A percentile compares a stretch with the other conserved stretches of the same genome.
These are phyloP conservation scores for Pogostemon cablin DNA, from an alignment of 257 asterid species.

Conservation along the genomic window DNA sequence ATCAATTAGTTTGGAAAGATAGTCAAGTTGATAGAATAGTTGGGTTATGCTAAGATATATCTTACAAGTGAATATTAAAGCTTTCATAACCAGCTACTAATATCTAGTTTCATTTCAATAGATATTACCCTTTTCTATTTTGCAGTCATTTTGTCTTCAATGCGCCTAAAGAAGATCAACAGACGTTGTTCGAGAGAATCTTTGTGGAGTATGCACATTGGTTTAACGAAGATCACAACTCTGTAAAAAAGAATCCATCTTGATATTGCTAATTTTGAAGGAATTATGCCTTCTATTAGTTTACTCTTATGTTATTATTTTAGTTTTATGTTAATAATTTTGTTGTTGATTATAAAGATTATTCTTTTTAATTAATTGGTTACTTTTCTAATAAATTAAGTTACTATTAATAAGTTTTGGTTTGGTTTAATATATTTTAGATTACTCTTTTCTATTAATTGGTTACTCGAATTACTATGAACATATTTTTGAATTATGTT, in stretches of 20 bases:
- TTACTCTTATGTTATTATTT: too few relatives aligned
- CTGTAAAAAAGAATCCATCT: slow-evolving; percentile 93
- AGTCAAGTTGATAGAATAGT: not conserved
- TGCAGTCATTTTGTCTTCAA: slow-evolving; percentile 98
- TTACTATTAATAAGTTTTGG: too few relatives aligned
- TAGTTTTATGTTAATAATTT: too few relatives aligned
- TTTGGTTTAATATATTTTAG: too few relatives aligned
- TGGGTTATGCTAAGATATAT: not conserved
- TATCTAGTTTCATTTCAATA: slow-evolving; percentile 16
- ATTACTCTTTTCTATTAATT: too few relatives aligned
- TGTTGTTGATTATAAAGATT: too few relatives aligned
- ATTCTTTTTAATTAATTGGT: too few relatives aligned
- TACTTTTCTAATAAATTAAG: too few relatives aligned
- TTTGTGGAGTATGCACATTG: slow-evolving; percentile 97
- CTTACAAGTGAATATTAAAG: not conserved
- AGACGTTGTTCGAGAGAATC: slow-evolving; percentile 96
- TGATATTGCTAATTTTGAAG: slow-evolving; percentile 88
- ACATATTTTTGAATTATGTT: too few relatives aligned
- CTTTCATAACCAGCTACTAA: too few relatives aligned
- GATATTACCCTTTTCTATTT: slow-evolving; percentile 11
- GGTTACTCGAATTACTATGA: too few relatives aligned
- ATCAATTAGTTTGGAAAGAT: not conserved
- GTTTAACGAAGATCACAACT: slow-evolving; percentile 95
- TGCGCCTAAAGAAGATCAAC: slow-evolving; percentile 97
- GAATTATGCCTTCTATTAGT: slow-evolving; percentile 82